Base-by-base conservation (phyloP, 805 yeast species). In the Saturnispora hagleri region DNA sequence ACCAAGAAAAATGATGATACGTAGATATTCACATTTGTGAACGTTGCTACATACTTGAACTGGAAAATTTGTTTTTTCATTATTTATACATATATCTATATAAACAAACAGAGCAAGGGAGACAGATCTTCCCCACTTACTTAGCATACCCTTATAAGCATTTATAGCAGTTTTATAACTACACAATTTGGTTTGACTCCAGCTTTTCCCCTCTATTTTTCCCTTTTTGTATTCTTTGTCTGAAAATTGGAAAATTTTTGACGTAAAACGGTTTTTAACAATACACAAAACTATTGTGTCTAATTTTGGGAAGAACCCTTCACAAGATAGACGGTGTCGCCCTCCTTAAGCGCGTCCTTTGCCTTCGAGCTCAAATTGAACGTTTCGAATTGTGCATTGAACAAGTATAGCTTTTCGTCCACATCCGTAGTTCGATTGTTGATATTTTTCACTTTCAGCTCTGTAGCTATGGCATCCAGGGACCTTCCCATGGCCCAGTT, bases 401-500 rank as follows among this genome's bases (percentile, higher is more conserved):
- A 47, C 18, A 47, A n/a, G 24, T 38, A 47, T 38, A 47, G 33
- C 20, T 43, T 17, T 5, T 47, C 38, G 4, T 47, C 45, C 7
- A 27, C 12, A 15, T 47, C 40, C 12, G 28, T 10, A 13, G 42
- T 41, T 17, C 62, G 59, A 59, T 79, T 79, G 57, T 81, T 81
- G 34, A 62, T 62, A 61, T 81, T 81, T 48, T 65, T 65, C 13
- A 82, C 73, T 51, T 68, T 71, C 52, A 79, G 62, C 38, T 67
- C 59, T 28, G 72, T 75, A 8, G 84, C 74, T 6, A 76, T 70
- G 24, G 72, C 70, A 61, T 81, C 87, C 34, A 82, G 61, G 17
- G 79, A 73, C 51, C 80, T 65, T 1, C 87, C 87, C 33, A 80
- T 73, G 0, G 81, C 77, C 84, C 85, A 81, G 28, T 71, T 65